A percentile compares a stretch with the other conserved stretches of the same genome.
These are phyloP conservation scores for Cladophialophora carrionii DNA, from an alignment of 2,329 filamentous ascomycete genomes.

Conservation along the genomic window DNA sequence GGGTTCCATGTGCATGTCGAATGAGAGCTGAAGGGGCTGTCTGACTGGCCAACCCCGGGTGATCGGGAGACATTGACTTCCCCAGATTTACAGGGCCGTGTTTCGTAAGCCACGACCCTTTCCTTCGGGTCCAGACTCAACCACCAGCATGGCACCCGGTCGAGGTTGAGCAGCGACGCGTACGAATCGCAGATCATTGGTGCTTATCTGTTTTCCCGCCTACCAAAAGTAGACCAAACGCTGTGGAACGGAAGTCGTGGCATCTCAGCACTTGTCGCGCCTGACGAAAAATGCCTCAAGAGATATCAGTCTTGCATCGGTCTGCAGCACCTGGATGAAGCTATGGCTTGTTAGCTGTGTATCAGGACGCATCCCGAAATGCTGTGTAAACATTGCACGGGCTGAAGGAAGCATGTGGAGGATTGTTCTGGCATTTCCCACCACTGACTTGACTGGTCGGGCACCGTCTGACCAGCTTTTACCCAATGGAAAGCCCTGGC, in stretches of 20 bases:
- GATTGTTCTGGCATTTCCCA: slow-evolving; percentile 2
- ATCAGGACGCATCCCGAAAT: slow-evolving; percentile 1
- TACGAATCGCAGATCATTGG: background rate
- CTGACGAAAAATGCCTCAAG: slow-evolving; percentile 2
- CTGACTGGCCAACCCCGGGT: background rate
- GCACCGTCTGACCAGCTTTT: slow-evolving; percentile 8
- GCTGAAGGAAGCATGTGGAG: slow-evolving; percentile 1
- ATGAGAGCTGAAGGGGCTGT: background rate
- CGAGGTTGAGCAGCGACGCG: background rate
- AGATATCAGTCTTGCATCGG: slow-evolving; percentile 2
- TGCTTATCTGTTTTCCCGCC: background rate
- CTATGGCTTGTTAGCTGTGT: background rate
- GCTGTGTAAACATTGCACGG: background rate
- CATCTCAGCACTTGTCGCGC: background rate
- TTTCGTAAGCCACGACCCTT: background rate
- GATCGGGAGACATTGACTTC: background rate
- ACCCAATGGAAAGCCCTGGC: background rate
- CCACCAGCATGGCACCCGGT: background rate
- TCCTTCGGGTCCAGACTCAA: background rate
- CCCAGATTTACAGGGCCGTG: slow-evolving; percentile 1
- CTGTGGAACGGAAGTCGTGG: slow-evolving; percentile 3
- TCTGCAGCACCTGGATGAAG: background rate
- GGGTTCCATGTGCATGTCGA: background rate
- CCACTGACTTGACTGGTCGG: slow-evolving; percentile 6
- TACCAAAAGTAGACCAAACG: background rate